phyloP scores from a whole-genome alignment of 495 filamentous ascomycete species.

The Aspergillus ellipticus region DNA sequence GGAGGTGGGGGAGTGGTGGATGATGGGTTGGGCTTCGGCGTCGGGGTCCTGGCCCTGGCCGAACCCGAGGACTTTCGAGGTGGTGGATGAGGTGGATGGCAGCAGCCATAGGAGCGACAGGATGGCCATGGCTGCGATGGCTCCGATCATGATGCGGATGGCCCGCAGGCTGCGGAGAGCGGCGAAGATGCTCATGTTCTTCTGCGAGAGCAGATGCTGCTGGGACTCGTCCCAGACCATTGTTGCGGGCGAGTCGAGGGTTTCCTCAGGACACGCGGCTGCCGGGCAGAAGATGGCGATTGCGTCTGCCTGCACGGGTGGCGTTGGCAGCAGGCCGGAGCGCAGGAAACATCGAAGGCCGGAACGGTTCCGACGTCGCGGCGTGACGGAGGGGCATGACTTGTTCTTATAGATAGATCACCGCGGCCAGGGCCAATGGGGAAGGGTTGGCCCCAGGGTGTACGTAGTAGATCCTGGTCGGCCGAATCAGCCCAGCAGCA shows the following conservation, averaged over 20 bases:
- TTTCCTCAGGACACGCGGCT: not conserved
- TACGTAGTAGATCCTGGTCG: not conserved
- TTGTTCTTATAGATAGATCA: not conserved
- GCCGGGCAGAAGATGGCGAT: not conserved
- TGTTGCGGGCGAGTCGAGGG: not conserved
- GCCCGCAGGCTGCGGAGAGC: not conserved
- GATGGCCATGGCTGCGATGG: not conserved
- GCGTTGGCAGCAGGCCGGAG: not conserved
- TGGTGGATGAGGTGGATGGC: not conserved
- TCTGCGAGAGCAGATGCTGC: not conserved
- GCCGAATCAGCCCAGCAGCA: not conserved
- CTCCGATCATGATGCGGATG: not conserved
- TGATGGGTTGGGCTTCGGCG: too few relatives aligned
- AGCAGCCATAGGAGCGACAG: not conserved
- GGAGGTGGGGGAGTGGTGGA: not conserved
- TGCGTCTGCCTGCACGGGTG: slow-evolving; percentile 1
- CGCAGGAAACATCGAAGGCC: not conserved
- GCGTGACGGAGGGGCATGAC: not conserved
- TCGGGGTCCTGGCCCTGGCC: not conserved
- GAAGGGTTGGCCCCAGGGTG: not conserved
- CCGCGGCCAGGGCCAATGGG: not conserved
- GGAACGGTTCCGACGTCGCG: not conserved
- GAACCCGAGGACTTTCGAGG: not conserved
- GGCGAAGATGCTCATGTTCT: not conserved
- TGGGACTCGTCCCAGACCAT: not conserved